Base-by-base conservation (phyloP, 2,329 filamentous ascomycete species). In the Aspergillus piperis region DNA sequence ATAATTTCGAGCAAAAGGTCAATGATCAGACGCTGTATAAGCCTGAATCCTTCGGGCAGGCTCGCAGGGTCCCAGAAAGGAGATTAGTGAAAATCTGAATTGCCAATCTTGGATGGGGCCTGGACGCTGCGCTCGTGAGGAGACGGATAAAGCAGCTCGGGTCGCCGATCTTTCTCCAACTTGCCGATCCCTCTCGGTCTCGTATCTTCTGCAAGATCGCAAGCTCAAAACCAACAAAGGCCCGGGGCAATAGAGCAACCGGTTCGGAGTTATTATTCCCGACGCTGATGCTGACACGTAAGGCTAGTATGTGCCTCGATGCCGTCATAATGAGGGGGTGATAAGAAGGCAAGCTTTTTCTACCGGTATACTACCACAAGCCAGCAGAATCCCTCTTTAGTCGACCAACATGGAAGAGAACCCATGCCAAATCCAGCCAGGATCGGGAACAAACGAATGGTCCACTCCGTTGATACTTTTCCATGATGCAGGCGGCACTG, bases 401-500 rank as follows among this genome's bases (percentile, higher is more conserved):
- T 27, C 11, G 27, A 4, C 41, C 57, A n/a, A 17, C 32, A 59
- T 59, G 57, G 50, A 54, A 4, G 25, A 54, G 32, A 60, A 57
- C 21, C 58, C 58, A 4, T 52, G n/a, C 47, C 15, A 21, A 15
- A 57, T 60, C 48, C 58, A 60, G 53, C n/a, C 39, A 2, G 47
- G 25, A 4, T 21, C 39, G 4, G 21, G 13, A 5, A 15, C 25
- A 1, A n/a, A 27, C 8, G 44, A 17, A 8, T 8, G 21, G 2
- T n/a, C 50, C 6, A 55, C 19, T 47, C 55, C 59, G 1, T 13
- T 61, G 10, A 38, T 61, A 8, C 51, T 61, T 6, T 55, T 61
- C 11, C 59, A 61, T 19, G 55, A 61, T 47, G 59, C 55, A 13
- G 59, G 54, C 6, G 59, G 59, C 32, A 58, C 59, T 4, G 44